phyloP scores from a whole-genome alignment of 805 yeast genomes.

The Candida andamanensis region DNA sequence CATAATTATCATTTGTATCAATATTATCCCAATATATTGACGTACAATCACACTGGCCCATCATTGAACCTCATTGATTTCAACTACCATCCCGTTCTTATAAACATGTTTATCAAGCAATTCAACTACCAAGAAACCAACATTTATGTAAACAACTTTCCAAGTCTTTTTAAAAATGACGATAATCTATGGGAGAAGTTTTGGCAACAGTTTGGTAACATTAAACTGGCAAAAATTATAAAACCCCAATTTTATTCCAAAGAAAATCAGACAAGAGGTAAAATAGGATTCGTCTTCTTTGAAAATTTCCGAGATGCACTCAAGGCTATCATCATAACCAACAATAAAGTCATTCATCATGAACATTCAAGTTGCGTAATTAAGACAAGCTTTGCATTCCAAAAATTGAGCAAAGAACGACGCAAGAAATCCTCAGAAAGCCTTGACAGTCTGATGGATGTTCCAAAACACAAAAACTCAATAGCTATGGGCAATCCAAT shows the following conservation, averaged over 20 bases:
- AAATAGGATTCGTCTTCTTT: slow-evolving; percentile 62
- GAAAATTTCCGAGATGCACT: slow-evolving; percentile 54
- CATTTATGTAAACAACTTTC: slow-evolving; percentile 64
- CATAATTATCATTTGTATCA: slow-evolving; percentile 26
- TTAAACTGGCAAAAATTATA: slow-evolving; percentile 38
- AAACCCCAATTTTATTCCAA: slow-evolving; percentile 35
- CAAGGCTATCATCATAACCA: slow-evolving; percentile 52
- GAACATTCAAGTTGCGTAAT: slow-evolving; percentile 21
- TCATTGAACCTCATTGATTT: slow-evolving; percentile 1
- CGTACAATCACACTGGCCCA: neutral
- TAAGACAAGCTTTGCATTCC: slow-evolving; percentile 39
- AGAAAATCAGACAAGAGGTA: slow-evolving; percentile 16
- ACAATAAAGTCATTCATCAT: slow-evolving; percentile 33
- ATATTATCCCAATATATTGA: slow-evolving; percentile 9
- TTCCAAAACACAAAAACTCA: no score
- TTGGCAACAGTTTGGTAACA: slow-evolving; percentile 36
- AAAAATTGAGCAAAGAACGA: slow-evolving; percentile 17
- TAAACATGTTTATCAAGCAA: slow-evolving; percentile 16
- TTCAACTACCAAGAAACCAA: slow-evolving; percentile 59
- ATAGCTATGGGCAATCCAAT: neutral
- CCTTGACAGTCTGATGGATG: neutral
- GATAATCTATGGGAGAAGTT: slow-evolving; percentile 37
- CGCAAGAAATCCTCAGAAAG: slow-evolving; percentile 5
- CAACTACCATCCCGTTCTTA: slow-evolving; percentile 7
- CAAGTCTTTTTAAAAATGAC: slow-evolving; percentile 49